phyloP scores from a whole-genome alignment of 352 stramenopile species.

The Phytophthora multivora region DNA sequence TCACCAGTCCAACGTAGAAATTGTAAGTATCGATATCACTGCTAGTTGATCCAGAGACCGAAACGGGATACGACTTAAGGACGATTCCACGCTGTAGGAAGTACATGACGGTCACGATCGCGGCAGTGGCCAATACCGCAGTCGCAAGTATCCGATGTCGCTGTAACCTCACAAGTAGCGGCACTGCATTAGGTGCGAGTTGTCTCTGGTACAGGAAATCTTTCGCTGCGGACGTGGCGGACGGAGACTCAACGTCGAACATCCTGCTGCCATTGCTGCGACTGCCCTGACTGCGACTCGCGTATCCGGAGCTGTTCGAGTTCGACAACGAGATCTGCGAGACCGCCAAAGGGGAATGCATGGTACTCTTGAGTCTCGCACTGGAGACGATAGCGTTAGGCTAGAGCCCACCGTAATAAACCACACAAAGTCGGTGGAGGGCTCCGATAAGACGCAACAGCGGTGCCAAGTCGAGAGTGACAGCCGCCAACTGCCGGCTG shows the following conservation, averaged over 20 bases:
- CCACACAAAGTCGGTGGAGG: conserved; percentile 28
- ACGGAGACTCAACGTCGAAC: conserved; percentile 43
- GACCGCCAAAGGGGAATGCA: conserved; percentile 67
- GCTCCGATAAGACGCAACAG: too few relatives aligned
- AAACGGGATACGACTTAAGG: conserved; percentile 34
- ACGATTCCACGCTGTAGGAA: conserved; percentile 47
- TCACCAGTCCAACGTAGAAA: conserved; percentile 44
- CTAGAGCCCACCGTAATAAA: background rate
- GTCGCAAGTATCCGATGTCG: conserved; percentile 42
- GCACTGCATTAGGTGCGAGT: conserved; percentile 40
- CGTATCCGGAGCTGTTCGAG: conserved; percentile 37
- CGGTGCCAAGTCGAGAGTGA: conserved; percentile 28
- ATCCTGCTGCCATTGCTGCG: conserved; percentile 35
- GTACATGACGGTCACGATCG: conserved; percentile 31
- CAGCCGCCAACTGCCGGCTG: conserved; percentile 3
- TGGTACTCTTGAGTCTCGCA: conserved; percentile 17
- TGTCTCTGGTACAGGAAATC: conserved; percentile 44
- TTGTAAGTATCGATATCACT: conserved; percentile 38
- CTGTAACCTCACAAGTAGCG: conserved; percentile 48
- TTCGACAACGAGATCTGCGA: conserved; percentile 73
- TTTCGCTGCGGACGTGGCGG: conserved; percentile 24
- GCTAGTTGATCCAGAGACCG: background rate
- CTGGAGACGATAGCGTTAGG: background rate
- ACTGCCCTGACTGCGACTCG: conserved; percentile 21
- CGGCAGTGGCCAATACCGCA: conserved; percentile 20